A percentile compares a stretch with the other conserved stretches of the same genome.
Conservation (phyloP, 306 rosid species). For the Carpinus fangiana region DNA sequence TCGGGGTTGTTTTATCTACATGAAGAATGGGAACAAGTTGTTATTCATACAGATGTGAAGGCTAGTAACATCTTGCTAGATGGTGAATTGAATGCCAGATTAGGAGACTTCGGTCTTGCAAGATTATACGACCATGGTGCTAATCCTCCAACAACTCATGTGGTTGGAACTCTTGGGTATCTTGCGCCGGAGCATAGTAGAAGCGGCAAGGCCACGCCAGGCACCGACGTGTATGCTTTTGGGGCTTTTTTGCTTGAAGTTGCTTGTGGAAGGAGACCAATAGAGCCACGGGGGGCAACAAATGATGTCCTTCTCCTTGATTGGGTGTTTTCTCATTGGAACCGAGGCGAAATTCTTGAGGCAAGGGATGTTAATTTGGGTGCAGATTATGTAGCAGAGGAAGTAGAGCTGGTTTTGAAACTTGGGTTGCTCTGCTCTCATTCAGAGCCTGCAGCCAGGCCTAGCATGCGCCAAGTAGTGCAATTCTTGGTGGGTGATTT, state of each 20-base stretch:
- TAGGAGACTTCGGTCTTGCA: slow-evolving; percentile 45
- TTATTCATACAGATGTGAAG: slow-evolving; percentile 43
- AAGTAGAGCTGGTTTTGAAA: slow-evolving; percentile 55
- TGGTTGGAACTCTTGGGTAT: slow-evolving; percentile 42
- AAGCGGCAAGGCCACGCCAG: slow-evolving; percentile 34
- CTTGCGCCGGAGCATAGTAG: slow-evolving; percentile 34
- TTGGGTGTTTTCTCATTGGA: slow-evolving; percentile 59
- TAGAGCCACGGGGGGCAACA: neutral
- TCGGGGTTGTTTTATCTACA: slow-evolving; percentile 37
- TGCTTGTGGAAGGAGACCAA: slow-evolving; percentile 41
- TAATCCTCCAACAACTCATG: slow-evolving; percentile 33
- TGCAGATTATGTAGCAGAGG: slow-evolving; percentile 38
- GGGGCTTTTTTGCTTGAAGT: slow-evolving; percentile 41
- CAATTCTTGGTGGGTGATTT: slow-evolving; percentile 29
- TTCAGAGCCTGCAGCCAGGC: slow-evolving; percentile 26
- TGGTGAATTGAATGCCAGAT: slow-evolving; percentile 24
- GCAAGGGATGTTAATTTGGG: slow-evolving; percentile 48
- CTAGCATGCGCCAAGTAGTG: slow-evolving; percentile 41
- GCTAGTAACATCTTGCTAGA: slow-evolving; percentile 39
- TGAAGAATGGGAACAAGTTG: slow-evolving; percentile 36
- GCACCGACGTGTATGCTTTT: slow-evolving; percentile 35
- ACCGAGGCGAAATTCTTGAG: slow-evolving; percentile 37
- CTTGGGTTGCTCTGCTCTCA: slow-evolving; percentile 64
- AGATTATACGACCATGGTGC: slow-evolving; percentile 40
- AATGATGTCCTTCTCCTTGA: slow-evolving; percentile 55